These are phyloP conservation scores for Curvularia hawaiiensis DNA, from an alignment of 2,329 filamentous ascomycete genomes.

Conservation along the genomic window DNA sequence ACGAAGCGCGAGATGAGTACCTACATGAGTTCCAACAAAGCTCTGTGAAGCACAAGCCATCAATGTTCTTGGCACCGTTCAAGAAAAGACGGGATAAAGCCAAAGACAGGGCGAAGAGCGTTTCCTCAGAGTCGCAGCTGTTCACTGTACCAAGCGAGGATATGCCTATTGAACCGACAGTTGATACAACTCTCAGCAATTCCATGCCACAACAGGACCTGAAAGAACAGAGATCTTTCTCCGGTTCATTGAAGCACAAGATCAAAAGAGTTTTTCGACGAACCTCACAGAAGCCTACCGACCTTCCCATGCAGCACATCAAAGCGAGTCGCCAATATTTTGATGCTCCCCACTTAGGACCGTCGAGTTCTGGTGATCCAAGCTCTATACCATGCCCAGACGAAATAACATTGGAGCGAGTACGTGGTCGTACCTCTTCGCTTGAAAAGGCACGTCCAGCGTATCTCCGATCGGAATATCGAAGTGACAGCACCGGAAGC, in stretches of 20 bases:
- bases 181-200: slow-evolving; percentile 23
- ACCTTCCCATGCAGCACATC: slow-evolving; percentile 60
- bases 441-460: slow-evolving; percentile 22
- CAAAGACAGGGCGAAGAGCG: slow-evolving; percentile 25
- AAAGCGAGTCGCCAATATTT: slow-evolving; percentile 51
- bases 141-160: slow-evolving; percentile 18
- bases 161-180: slow-evolving; percentile 14
- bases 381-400: slow-evolving; percentile 47
- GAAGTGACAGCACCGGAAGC: slow-evolving; percentile 31
- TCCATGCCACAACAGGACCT: slow-evolving; percentile 50
- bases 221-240: slow-evolving; percentile 65
- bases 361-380: slow-evolving; percentile 32
- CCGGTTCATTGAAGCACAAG: slow-evolving; percentile 64
- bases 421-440: slow-evolving; percentile 33
- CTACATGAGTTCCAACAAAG: slow-evolving; percentile 50
- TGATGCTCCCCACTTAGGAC: slow-evolving; percentile 23
- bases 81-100: slow-evolving; percentile 49
- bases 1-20: slow-evolving; percentile 47
- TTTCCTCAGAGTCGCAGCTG: slow-evolving; percentile 21
- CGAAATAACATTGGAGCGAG: slow-evolving; percentile 53
- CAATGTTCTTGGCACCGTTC: slow-evolving; percentile 52
- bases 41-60: slow-evolving; percentile 50
- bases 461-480: slow-evolving; percentile 25
- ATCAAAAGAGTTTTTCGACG: slow-evolving; percentile 64
- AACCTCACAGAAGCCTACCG: slow-evolving; percentile 33